Evolutionary conservation across 2,329 filamentous ascomycete species (phyloP).

Genomic region (Cucurbitaria berberidis): DNA sequence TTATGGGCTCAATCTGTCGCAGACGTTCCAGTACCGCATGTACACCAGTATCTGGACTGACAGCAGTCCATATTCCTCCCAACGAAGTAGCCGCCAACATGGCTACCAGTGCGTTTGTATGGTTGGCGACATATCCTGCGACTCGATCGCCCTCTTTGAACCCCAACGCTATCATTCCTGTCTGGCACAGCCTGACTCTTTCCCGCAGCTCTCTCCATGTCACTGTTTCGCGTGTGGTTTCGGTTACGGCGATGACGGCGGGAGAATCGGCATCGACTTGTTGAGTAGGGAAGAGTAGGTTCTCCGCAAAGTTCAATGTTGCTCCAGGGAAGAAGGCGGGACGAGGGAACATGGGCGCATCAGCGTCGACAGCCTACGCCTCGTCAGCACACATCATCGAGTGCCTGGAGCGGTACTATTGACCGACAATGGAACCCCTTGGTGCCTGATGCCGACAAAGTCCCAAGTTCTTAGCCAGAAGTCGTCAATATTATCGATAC

Average conservation of each 20-base stretch:
- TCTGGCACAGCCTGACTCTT: conserved; percentile 74
- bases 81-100: conserved; percentile 84
- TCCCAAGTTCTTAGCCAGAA: conserved; percentile 92
- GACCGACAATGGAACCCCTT: conserved; percentile 67
- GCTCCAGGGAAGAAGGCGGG: conserved; percentile 83
- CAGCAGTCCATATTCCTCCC: conserved; percentile 90
- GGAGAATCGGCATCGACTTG: conserved; percentile 63
- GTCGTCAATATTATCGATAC: conserved; percentile 71
- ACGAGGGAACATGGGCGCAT: conserved; percentile 80
- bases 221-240: conserved; percentile 68
- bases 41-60: conserved; percentile 90
- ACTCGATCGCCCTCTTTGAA: conserved; percentile 68
- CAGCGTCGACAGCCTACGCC: conserved; percentile 68
- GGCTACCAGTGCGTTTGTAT: conserved; percentile 82
- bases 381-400: conserved; percentile 17
- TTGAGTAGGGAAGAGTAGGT: conserved; percentile 79
- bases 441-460: conserved; percentile 76
- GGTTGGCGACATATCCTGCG: conserved; percentile 84
- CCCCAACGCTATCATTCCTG: conserved; percentile 70
- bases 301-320: conserved; percentile 91
- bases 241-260: conserved; percentile 82
- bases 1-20: conserved; percentile 79
- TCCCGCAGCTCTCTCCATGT: conserved; percentile 84
- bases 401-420: conserved; percentile 21
- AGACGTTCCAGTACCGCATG: conserved; percentile 89